These are phyloP conservation scores for Aspergillus affinis DNA, from an alignment of 495 filamentous ascomycete genomes.

Conservation along the genomic window DNA sequence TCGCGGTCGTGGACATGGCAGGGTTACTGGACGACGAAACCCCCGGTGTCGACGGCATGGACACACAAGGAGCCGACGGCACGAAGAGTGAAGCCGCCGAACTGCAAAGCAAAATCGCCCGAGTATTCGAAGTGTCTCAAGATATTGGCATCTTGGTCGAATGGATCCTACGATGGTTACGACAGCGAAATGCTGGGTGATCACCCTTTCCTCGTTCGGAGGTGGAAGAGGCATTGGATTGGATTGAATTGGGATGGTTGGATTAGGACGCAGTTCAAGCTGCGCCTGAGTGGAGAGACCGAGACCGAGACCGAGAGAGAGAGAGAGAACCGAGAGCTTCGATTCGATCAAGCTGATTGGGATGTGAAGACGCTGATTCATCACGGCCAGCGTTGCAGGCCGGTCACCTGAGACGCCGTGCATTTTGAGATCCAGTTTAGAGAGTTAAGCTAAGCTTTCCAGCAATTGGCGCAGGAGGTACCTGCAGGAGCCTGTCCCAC, in stretches of 20 bases:
- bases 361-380: neutral
- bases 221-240: neutral
- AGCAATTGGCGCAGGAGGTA: neutral
- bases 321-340: neutral
- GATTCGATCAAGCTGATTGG: constrained; percentile 1
- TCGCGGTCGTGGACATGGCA: constrained; percentile 45
- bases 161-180: constrained; percentile 41
- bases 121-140: constrained; percentile 45
- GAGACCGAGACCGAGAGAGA: no score
- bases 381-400: neutral
- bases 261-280: constrained; percentile 5
- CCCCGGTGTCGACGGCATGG: constrained; percentile 14
- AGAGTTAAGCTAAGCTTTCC: neutral
- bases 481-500: no score
- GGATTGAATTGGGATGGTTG: constrained; percentile 13
- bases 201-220: neutral
- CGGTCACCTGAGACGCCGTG: neutral
- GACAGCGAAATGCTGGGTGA: constrained; percentile 26
- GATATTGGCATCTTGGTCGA: constrained; percentile 62
- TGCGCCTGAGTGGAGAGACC: constrained; percentile 21
- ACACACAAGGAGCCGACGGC: constrained; percentile 25
- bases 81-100: constrained; percentile 33
- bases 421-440: neutral
- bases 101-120: constrained; percentile 37
- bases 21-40: constrained; percentile 28